Evolutionary conservation across 768 basidiomycete species (phyloP).

Genomic region (Lactarius sanguifluus): DNA sequence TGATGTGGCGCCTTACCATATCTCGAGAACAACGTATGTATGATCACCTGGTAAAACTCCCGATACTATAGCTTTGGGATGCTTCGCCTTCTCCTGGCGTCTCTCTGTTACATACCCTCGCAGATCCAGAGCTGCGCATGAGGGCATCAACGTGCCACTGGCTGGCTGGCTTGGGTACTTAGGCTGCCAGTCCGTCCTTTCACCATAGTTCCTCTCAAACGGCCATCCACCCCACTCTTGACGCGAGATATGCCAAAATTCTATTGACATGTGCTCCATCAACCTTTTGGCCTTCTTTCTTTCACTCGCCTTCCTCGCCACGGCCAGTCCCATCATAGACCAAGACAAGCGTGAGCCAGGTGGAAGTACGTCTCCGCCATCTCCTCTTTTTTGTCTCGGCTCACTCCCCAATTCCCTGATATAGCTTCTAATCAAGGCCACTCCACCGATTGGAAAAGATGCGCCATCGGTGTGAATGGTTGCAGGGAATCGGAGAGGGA

Average conservation of each 20-base stretch:
- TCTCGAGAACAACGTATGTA: no score
- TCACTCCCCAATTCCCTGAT: no score
- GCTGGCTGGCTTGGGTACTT: no score
- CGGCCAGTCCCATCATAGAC: neutral
- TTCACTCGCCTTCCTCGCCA: neutral
- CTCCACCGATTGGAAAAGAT: no score
- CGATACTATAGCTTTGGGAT: no score
- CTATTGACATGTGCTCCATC: neutral
- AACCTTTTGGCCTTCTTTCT: neutral
- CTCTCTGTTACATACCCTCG: no score
- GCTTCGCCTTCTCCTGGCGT: no score
- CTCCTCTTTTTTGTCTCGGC: neutral
- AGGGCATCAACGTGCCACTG: no score
- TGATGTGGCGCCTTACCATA: no score
- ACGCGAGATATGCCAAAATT: neutral
- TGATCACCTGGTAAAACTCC: no score
- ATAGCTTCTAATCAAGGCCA: no score
- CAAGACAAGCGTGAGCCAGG: neutral
- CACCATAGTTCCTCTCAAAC: neutral
- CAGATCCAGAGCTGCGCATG: no score
- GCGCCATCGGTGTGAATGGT: neutral
- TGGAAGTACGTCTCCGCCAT: neutral
- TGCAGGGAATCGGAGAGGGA: neutral
- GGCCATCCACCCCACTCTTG: neutral
- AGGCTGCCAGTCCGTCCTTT: neutral